Evolutionary conservation across 306 rosid species (phyloP).

Genomic region (Gastrolobium bilobum): DNA sequence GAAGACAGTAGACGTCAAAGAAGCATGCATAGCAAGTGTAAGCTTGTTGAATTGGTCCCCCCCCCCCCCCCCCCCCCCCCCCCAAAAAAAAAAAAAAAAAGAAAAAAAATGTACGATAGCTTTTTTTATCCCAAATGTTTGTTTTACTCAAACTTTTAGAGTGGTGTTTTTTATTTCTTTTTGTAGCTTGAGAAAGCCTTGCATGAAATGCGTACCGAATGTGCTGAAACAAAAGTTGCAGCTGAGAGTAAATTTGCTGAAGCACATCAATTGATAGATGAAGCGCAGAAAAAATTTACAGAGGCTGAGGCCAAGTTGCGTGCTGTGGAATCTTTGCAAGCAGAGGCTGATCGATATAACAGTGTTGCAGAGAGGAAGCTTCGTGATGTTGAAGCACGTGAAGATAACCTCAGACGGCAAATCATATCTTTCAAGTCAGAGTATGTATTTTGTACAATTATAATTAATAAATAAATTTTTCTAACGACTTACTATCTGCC

Average conservation of each 20-base stretch:
- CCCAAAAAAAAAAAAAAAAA: too few species aligned
- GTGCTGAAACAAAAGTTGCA: slow-evolving; percentile 93
- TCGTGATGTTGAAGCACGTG: slow-evolving; percentile 91
- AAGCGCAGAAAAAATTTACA: slow-evolving; percentile 68
- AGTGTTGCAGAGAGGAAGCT: slow-evolving; percentile 85
- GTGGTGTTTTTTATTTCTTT: slow-evolving; percentile 15
- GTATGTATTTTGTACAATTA: slow-evolving; percentile 59
- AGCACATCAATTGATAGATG: slow-evolving; percentile 73
- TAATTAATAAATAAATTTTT: background rate
- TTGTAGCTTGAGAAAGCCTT: slow-evolving; percentile 91
- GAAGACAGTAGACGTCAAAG: slow-evolving; percentile 83
- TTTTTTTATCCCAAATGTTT: slow-evolving; percentile 13
- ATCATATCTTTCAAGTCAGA: slow-evolving; percentile 78
- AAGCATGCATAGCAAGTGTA: slow-evolving; percentile 95
- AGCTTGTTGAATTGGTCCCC: slow-evolving; percentile 49
- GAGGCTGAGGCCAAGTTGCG: slow-evolving; percentile 81
- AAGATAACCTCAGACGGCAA: slow-evolving; percentile 87
- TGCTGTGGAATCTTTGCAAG: slow-evolving; percentile 80
- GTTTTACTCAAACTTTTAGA: slow-evolving; percentile 4
- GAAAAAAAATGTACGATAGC: background rate
- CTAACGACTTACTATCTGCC: slow-evolving; percentile 1
- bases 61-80: background rate
- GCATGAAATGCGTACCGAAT: slow-evolving; percentile 91
- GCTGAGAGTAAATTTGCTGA: slow-evolving; percentile 83
- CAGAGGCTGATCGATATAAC: slow-evolving; percentile 75